Base-by-base conservation (phyloP, 371 early-diverging fungal genomes). In the Phascolomyces articulosus region DNA sequence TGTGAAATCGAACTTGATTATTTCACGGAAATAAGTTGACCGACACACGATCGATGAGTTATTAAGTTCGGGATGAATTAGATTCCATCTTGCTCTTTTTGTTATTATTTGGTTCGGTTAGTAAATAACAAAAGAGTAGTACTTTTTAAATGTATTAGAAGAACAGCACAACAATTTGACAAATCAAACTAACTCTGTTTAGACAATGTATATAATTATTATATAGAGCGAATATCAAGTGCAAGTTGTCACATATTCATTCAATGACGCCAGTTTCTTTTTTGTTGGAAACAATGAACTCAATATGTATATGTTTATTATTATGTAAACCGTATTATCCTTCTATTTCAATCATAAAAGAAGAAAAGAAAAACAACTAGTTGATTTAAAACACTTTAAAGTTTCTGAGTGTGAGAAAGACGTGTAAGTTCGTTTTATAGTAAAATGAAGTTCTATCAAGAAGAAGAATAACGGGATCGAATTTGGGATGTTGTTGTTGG, bases 21-120 rank as follows among this genome's bases (percentile, higher is more conserved):
- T 9, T 34, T 34, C 34, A 34, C 34, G 44, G 44, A 15, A 44
- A 16, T 44, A 44, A 44, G 4, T 44, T 44, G 8, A 44, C 44
- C 18, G 44, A n/a, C 44, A 44, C 16, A 16, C 44, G 44, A 44
- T 44, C 44, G 2, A 44, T 44, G 44, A 18, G 44, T 44, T 11
- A 38, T 38, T 44, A 1, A 44, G 8, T 44, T 44, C 44, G 44
- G 44, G 16, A 44, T n/a, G 34, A 1, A 44, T 0, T 16, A 3
- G 44, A 13, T 0, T 13, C n/a, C n/a, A n/a, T n/a, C n/a, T n/a
- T n/a, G n/a, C n/a, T n/a, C n/a, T n/a, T n/a, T n/a, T n/a, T n/a
- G n/a, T n/a, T n/a, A n/a, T n/a, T n/a, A n/a, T n/a, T n/a, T 44
- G 44, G 44, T 44, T 44, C 44, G 15, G 44, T 44, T 44, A 44